Base-by-base conservation (phyloP, 2,329 filamentous ascomycete genomes). In the Aspergillus fructus region DNA sequence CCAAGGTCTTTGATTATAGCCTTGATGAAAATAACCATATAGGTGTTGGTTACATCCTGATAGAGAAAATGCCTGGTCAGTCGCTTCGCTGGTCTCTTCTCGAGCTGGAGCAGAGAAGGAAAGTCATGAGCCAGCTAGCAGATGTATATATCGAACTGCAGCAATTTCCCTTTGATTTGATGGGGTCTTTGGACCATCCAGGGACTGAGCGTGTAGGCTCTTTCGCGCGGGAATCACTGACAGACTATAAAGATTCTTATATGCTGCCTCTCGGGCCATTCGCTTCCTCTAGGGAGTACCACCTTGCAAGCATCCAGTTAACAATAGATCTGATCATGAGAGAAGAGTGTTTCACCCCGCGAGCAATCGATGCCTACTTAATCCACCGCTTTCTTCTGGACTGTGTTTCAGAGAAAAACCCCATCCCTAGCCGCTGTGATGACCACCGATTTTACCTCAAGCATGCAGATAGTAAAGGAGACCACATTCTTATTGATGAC, bases 401-500 rank as follows among this genome's bases (percentile, higher is more conserved):
- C 45, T 59, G 71, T 15, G 43, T 68, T 23, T 58, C 59, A 1
- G 15, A 37, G 34, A 4, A 50, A 57, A 21, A 19, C 55, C 3
- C 30, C 56, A 64, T 24, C 59, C 67, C 51, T 56, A 41, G 41
- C 48, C 59, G 11, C 53, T 23, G 15, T 61, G 60, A 70, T 21
- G 65, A 70, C 30, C 59, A 66, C 4, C 66, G 62, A 23, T 82
- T 75, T 64, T 81, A 76, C 55, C 64, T 83, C 8, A 81, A 79
- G 60, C 74, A 80, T 61, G 64, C 71, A n/a, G 75, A 80, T 55
- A 78, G 82, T 59, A 82, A 81, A 62, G 79, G 76, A 3, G 78
- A 81, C 52, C 78, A 82, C 48, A 73, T 83, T 13, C 67, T 83
- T 1, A 74, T 76, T 2, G 75, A 83, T 56, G 70, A 78, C 4